Base-by-base conservation (phyloP, 2,329 filamentous ascomycete genomes). In the Paramyrothecium sp. region DNA sequence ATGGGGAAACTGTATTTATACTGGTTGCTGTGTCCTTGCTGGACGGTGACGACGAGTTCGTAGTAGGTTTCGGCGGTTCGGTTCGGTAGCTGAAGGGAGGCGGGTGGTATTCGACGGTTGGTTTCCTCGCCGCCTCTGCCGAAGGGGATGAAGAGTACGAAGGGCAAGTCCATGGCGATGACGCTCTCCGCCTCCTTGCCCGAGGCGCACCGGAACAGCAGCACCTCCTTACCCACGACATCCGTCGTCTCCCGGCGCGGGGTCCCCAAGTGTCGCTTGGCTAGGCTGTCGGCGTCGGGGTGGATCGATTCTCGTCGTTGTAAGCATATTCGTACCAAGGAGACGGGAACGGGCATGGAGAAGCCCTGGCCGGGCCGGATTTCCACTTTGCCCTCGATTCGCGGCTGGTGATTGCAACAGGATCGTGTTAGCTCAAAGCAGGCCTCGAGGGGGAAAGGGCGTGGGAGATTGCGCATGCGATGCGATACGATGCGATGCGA, bases 321-420 rank as follows among this genome's bases (percentile, higher is more conserved):
- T 56, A 99, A 85, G 67, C 89, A 93, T 80, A 99, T 96, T 67
- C 93, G 93, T 64, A 98, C 94, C 64, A 97, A 86, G 52, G 93
- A 97, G 69, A 99, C 82, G 70, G 89, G 86, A 67, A 98, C 93
- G 47, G 95, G 92, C 66, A 92, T 92, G 19, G 92, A 94, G 67
- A 90, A 88, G 60, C 95, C 94, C 61, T 89, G 83, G 55, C 87
- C 88, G 47, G 95, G 95, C 59, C 95, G 87, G 67, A 99, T 95
- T 78, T 98, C 95, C 71, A 99, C 95, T 73, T 95, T 96, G 67
- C 95, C 95, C 81, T 97, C 94, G 78, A 99, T 94, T 71, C 95
- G 90, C 69, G 95, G 95, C 92, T 97, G n/a, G 13, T 44, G n/a
- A 70, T 21, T 53, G 12, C 33, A 21, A 8, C 51, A 20, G 54